Percentiles rank a stretch among this genome's conserved stretches.
phyloP scores from a whole-genome alignment of 768 basidiomycete species.

The Russula compacta region DNA sequence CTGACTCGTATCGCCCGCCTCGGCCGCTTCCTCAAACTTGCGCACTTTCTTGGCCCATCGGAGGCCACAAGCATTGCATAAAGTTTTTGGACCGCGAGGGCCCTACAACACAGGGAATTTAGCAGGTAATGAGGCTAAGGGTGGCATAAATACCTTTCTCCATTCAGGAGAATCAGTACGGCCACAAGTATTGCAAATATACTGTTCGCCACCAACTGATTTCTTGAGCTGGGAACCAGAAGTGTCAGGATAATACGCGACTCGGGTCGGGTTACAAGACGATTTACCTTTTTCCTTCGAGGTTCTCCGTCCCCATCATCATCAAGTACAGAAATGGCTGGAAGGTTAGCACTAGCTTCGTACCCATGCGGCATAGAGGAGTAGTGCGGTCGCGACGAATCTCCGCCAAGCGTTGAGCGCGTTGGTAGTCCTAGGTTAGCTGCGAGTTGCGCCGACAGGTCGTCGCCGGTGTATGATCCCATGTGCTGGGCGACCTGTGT shows the following conservation, averaged over 20 bases:
- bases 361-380: conserved; percentile 7
- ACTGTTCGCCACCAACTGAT: conserved; percentile 46
- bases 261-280: neutral
- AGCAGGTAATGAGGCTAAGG: neutral
- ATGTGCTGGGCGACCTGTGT: conserved; percentile 15
- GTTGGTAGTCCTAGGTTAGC: conserved; percentile 7
- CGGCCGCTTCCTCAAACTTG: conserved; percentile 31
- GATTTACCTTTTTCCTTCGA: conserved; percentile 55
- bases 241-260: conserved; percentile 3
- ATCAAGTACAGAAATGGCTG: conserved; percentile 25
- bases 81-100: conserved; percentile 90
- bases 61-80: conserved; percentile 94
- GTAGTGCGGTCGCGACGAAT: conserved; percentile 12
- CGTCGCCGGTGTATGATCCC: conserved; percentile 13
- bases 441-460: conserved; percentile 9
- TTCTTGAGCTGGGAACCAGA: conserved; percentile 27
- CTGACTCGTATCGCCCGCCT: conserved; percentile 22
- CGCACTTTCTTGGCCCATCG: conserved; percentile 80
- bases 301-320: conserved; percentile 43
- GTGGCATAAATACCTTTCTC: conserved; percentile 54
- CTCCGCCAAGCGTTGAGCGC: neutral
- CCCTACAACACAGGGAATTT: conserved; percentile 40
- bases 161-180: conserved; percentile 96
- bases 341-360: neutral
- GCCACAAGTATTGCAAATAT: conserved; percentile 89